phyloP scores from a whole-genome alignment of 331 rosid species.

The Arachis monticola region DNA sequence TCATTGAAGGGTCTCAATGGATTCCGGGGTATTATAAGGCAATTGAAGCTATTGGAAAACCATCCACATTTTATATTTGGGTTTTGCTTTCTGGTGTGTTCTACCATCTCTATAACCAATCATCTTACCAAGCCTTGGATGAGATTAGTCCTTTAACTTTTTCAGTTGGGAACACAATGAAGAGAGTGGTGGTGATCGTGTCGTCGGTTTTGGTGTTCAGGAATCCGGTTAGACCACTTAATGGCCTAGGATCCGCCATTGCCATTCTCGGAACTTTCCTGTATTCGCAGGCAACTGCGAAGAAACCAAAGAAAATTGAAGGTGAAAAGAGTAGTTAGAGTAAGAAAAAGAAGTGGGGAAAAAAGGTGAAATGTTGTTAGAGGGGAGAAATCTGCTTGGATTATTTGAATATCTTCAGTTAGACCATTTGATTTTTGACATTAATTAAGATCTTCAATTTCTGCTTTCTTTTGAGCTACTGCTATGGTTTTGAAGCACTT shows the following conservation, averaged over 20 bases:
- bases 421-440: conserved; percentile 29
- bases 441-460: conserved; percentile 30
- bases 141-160: conserved; percentile 89
- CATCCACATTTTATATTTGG: conserved; percentile 78
- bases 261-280: conserved; percentile 90
- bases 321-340: conserved; percentile 64
- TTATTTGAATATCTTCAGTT: conserved; percentile 37
- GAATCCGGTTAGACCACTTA: conserved; percentile 86
- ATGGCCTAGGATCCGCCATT: conserved; percentile 90
- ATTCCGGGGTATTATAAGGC: conserved; percentile 80
- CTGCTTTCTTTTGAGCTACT: conserved; percentile 32
- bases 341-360: conserved; percentile 23
- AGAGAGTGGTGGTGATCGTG: conserved; percentile 90
- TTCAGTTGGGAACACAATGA: conserved; percentile 97
- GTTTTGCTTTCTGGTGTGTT: conserved; percentile 85
- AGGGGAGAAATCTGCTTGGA: conserved; percentile 33
- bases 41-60: conserved; percentile 64
- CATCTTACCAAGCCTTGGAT: conserved; percentile 92
- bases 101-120: conserved; percentile 95
- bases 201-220: conserved; percentile 83
- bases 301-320: conserved; percentile 66
- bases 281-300: conserved; percentile 76
- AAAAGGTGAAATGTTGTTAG: neutral
- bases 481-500: conserved; percentile 19
- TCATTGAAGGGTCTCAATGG: conserved; percentile 95